These are phyloP conservation scores for Somion occarium DNA, from an alignment of 1,284 basidiomycete species.

Conservation along the genomic window DNA sequence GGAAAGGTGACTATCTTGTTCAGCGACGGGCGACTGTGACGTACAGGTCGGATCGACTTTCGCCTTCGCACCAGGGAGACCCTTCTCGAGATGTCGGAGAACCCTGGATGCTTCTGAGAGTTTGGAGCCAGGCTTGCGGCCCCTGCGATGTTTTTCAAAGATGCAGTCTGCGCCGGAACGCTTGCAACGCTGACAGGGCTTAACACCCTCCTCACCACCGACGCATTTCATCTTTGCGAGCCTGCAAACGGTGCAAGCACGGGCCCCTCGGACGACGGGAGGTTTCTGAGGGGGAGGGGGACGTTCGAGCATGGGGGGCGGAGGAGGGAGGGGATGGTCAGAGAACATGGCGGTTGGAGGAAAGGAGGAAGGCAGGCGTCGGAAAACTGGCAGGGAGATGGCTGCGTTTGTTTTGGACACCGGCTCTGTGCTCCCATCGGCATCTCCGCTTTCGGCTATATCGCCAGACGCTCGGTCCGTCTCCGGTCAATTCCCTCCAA, in stretches of 20 bases:
- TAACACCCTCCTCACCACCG: constrained; percentile 70
- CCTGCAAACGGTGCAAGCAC: constrained; percentile 79
- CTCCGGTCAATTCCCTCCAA: constrained; percentile 1
- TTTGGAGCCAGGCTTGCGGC: constrained; percentile 84
- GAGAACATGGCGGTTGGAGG: neutral
- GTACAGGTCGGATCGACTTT: constrained; percentile 44
- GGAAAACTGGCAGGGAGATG: neutral
- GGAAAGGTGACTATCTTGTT: constrained; percentile 19
- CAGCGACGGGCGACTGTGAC: constrained; percentile 27
- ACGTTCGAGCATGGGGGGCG: neutral
- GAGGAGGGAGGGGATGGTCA: neutral
- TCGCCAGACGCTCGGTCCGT: constrained; percentile 2
- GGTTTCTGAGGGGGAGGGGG: constrained; percentile 27
- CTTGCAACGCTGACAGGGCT: constrained; percentile 74
- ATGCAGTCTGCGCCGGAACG: constrained; percentile 75
- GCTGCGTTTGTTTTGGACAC: neutral
- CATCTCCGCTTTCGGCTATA: neutral
- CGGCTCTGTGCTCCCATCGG: neutral
- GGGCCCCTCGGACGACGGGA: constrained; percentile 65
- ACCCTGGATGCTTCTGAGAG: constrained; percentile 83
- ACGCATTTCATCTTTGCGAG: constrained; percentile 89
- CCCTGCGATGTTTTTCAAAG: constrained; percentile 82
- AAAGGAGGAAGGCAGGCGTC: neutral
- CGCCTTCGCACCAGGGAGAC: constrained; percentile 68
- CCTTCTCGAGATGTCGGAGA: constrained; percentile 79